Conservation (phyloP, 371 early-diverging fungal genomes). For the Mucor irregularis region DNA sequence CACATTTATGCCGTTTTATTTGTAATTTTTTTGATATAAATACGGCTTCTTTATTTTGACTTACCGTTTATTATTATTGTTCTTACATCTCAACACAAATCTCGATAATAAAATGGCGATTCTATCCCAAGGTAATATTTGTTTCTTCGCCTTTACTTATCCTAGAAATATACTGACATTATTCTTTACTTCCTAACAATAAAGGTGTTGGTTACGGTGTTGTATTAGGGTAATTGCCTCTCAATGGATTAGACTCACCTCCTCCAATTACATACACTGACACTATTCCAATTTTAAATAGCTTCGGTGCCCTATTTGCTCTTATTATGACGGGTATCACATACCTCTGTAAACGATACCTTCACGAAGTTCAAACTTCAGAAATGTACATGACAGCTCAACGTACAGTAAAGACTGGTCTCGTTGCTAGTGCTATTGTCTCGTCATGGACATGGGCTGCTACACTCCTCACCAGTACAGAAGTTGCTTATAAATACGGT, state of each 20-base stretch:
- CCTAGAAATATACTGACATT: no score
- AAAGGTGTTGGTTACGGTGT: slow-evolving; percentile 43
- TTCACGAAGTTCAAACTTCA: slow-evolving; percentile 60
- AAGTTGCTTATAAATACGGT: slow-evolving; percentile 70
- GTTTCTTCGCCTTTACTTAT: neutral
- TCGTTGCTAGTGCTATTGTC: slow-evolving; percentile 72
- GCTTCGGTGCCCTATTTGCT: slow-evolving; percentile 62
- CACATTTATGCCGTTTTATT: neutral
- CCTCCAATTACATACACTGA: neutral
- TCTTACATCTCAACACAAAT: neutral
- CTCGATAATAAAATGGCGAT: slow-evolving; percentile 25
- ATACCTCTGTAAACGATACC: slow-evolving; percentile 55
- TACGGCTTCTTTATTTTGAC: neutral
- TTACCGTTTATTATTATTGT: neutral
- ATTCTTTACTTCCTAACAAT: neutral
- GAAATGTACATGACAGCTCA: slow-evolving; percentile 73
- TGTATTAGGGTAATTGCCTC: slow-evolving; percentile 28
- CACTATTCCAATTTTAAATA: neutral
- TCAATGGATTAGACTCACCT: neutral
- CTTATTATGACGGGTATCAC: slow-evolving; percentile 64
- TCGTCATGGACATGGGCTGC: slow-evolving; percentile 31
- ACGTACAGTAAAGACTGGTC: slow-evolving; percentile 64
- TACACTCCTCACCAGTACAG: slow-evolving; percentile 63
- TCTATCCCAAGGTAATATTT: slow-evolving; percentile 28
- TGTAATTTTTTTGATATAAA: neutral